Percentiles rank a stretch among this genome's conserved stretches.
Evolutionary conservation across 1,284 basidiomycete genomes (phyloP).

Genomic region (Boletus sp.): DNA sequence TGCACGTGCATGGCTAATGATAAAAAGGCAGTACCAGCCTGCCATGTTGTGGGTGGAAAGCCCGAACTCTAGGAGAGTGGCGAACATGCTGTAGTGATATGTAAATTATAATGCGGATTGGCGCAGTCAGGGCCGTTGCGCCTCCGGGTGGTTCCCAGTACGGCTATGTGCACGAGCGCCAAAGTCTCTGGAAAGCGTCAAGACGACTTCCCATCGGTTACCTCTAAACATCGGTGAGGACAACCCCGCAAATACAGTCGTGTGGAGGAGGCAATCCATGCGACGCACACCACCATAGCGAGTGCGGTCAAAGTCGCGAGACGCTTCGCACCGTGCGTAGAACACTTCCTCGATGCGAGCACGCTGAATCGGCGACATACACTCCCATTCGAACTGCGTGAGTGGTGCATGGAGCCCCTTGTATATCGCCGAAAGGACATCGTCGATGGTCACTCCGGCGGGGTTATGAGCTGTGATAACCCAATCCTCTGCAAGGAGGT

Average conservation of each 20-base stretch:
- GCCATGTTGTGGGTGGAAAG: not conserved
- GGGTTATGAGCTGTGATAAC: slow-evolving; percentile 31
- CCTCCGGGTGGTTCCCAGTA: not conserved
- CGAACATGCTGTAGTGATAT: slow-evolving; percentile 6
- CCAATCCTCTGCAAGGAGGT: slow-evolving; percentile 43
- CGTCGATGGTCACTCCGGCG: slow-evolving; percentile 43
- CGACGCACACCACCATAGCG: slow-evolving; percentile 42
- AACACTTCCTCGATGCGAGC: slow-evolving; percentile 39
- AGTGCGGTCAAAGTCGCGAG: slow-evolving; percentile 31
- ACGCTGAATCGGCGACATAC: slow-evolving; percentile 39
- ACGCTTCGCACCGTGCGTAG: slow-evolving; percentile 38
- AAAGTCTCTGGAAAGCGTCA: slow-evolving; percentile 40
- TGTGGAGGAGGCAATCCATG: slow-evolving; percentile 44
- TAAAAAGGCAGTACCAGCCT: slow-evolving; percentile 15
- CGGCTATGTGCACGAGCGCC: slow-evolving; percentile 3
- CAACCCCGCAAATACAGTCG: slow-evolving; percentile 49
- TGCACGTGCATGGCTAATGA: not conserved
- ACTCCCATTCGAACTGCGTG: slow-evolving; percentile 39
- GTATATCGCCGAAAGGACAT: slow-evolving; percentile 45
- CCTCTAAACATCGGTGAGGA: slow-evolving; percentile 36
- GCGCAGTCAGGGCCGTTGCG: not conserved
- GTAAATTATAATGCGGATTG: not conserved
- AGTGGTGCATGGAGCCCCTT: slow-evolving; percentile 37
- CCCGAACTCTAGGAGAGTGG: slow-evolving; percentile 2
- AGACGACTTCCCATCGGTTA: slow-evolving; percentile 38